A percentile compares a stretch with the other conserved stretches of the same genome.
These are phyloP conservation scores for Microcyclospora pomicola DNA, from an alignment of 2,329 filamentous ascomycete species.

Conservation along the genomic window DNA sequence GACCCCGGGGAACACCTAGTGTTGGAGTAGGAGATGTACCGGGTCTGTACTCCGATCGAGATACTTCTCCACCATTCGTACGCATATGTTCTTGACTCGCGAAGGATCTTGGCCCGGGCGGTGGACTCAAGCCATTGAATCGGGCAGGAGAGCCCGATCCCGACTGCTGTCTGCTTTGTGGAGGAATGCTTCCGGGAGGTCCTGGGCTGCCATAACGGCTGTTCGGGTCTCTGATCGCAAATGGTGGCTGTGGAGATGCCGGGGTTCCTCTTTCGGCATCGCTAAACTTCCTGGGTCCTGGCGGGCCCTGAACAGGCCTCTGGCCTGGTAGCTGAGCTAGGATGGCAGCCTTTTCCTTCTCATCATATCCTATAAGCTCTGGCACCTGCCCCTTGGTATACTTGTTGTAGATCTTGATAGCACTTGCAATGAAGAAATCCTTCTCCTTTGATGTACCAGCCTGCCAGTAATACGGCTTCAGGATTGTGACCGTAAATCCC, in stretches of 20 bases:
- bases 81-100: constrained; percentile 24
- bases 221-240: constrained; percentile 17
- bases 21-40: constrained; percentile 15
- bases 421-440: constrained; percentile 92
- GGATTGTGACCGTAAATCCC: constrained; percentile 77
- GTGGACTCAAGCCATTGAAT: constrained; percentile 2
- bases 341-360: constrained; percentile 62
- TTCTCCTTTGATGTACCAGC: constrained; percentile 90
- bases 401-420: constrained; percentile 93
- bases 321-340: constrained; percentile 33
- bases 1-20: not conserved
- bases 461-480: constrained; percentile 96
- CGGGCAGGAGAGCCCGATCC: constrained; percentile 8
- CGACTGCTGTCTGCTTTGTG: constrained; percentile 8
- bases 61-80: constrained; percentile 14
- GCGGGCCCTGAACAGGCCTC: constrained; percentile 2
- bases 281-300: constrained; percentile 1
- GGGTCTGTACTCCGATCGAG: constrained; percentile 9
- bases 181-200: constrained; percentile 4
- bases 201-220: constrained; percentile 11
- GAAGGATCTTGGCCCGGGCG: constrained; percentile 13
- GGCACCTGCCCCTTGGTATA: constrained; percentile 81
- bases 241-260: constrained; percentile 19
- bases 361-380: constrained; percentile 68
- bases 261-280: constrained; percentile 5